A percentile compares a stretch with the other conserved stretches of the same genome.
Conservation (phyloP, 2,329 filamentous ascomycete genomes). For the Fusarium sp. region DNA sequence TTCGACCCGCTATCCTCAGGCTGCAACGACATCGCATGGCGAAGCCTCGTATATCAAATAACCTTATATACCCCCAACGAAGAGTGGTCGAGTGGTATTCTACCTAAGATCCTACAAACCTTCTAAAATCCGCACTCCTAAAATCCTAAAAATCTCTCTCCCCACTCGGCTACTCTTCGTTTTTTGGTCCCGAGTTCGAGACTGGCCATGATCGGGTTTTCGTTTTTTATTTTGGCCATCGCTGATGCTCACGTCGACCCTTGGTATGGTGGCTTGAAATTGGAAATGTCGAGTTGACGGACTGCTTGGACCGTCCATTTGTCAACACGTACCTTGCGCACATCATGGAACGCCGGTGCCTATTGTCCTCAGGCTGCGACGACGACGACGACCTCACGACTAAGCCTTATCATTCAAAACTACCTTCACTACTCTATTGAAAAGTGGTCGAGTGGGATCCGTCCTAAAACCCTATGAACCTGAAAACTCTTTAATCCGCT, state of each 20-base stretch:
- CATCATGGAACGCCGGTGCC: too few species aligned
- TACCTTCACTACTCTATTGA: background rate
- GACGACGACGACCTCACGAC: too few species aligned
- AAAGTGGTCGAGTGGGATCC: background rate
- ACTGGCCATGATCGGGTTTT: background rate
- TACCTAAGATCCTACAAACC: conserved; percentile 9
- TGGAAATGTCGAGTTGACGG: too few species aligned
- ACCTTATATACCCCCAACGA: conserved; percentile 2
- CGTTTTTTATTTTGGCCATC: background rate
- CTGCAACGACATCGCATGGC: background rate
- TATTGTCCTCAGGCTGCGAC: too few species aligned
- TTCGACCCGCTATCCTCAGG: background rate
- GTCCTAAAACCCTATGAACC: background rate
- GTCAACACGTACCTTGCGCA: too few species aligned
- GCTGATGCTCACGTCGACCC: too few species aligned
- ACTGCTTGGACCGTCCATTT: too few species aligned
- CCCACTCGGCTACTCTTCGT: background rate
- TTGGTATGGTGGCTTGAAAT: too few species aligned
- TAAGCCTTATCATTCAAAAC: too few species aligned
- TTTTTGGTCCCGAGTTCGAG: background rate
- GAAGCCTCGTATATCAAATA: conserved; percentile 1
- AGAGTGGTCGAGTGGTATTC: conserved; percentile 26
- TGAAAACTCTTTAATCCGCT: background rate
- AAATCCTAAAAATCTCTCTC: background rate
- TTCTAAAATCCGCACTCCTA: background rate